Base-by-base conservation (phyloP, 148 eudicot species). In the Gaultheria prostrata region DNA sequence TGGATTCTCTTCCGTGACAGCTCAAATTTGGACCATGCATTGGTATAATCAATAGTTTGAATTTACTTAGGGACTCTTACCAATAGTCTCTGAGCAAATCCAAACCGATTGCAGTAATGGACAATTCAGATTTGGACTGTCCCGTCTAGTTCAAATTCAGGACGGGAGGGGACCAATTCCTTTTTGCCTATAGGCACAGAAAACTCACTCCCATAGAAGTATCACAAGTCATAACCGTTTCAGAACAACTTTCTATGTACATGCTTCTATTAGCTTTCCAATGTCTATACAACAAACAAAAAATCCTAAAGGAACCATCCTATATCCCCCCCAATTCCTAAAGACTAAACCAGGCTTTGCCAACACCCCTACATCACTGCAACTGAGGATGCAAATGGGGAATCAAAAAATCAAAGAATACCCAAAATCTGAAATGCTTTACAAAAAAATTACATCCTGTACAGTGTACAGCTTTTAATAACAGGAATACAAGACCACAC, bases 401-500 rank as follows among this genome's bases (percentile, higher is more conserved):
- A 10, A 13, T 6, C 2, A 39, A 79, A 48, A n/a, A 82, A 71
- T 53, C 21, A 82, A 82, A 51, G 69, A 71, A 82, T 51, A 28
- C 33, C 28, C 69, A 53, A 39, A 39, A 21, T 67, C 8, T 24
- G 76, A 6, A 33, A 50, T 76, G 85, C 87, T 84, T 84, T 84
- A 84, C 90, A 85, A 85, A 50, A 67, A 50, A 67, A 88, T 82
- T 15, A 28, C 14, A 79, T 80, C 24, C 85, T 90, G 83, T 88
- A 91, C 92, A 85, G 65, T 90, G 83, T 88, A 91, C 92, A 85
- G 65, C 80, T 88, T 76, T 71, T 39, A 79, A 21, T 18, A 79
- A 79, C 74, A 28, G 3, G 49, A 77, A 67, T 57, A 80, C 46
- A 80, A 45, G 24, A 72, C 5, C 5, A 53, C 63, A 24, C 13